Evolutionary conservation across 23 red algal species (phyloP).

Genomic region (Chondrus crispus): DNA sequence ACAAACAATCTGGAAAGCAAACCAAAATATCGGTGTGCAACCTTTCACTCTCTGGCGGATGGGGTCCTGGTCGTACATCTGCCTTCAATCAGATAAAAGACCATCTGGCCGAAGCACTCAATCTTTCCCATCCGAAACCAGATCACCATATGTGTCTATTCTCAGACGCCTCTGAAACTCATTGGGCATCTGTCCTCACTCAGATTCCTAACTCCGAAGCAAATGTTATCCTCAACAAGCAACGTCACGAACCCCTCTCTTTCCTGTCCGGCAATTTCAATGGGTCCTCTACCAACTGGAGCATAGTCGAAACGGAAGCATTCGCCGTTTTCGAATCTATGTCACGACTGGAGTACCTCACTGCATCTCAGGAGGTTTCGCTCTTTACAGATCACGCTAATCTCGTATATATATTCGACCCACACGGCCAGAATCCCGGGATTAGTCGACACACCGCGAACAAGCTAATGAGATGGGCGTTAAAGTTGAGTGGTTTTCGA

Average conservation of each 20-base stretch:
- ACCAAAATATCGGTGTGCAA: neutral
- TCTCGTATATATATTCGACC: neutral
- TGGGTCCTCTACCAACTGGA: neutral
- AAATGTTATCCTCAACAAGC: no score
- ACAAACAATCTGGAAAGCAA: neutral
- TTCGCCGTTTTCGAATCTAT: neutral
- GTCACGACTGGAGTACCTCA: neutral
- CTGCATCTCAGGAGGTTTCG: neutral
- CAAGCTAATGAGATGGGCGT: neutral
- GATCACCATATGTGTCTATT: constrained; percentile 18
- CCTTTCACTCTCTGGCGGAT: neutral
- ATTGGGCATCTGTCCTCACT: constrained; percentile 22
- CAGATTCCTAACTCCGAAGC: neutral
- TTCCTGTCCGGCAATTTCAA: neutral
- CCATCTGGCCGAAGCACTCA: no score
- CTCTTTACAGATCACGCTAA: constrained; percentile 8
- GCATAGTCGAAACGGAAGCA: neutral
- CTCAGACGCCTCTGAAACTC: constrained; percentile 23
- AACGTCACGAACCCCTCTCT: neutral
- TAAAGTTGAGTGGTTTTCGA: neutral
- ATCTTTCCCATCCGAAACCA: constrained; percentile 4
- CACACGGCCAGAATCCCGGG: neutral
- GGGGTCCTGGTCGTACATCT: no score
- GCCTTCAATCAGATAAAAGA: no score
- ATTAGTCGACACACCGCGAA: neutral